Evolutionary conservation across 2,329 filamentous ascomycete genomes (phyloP).

Genomic region (Neoarthrinium moseri): DNA sequence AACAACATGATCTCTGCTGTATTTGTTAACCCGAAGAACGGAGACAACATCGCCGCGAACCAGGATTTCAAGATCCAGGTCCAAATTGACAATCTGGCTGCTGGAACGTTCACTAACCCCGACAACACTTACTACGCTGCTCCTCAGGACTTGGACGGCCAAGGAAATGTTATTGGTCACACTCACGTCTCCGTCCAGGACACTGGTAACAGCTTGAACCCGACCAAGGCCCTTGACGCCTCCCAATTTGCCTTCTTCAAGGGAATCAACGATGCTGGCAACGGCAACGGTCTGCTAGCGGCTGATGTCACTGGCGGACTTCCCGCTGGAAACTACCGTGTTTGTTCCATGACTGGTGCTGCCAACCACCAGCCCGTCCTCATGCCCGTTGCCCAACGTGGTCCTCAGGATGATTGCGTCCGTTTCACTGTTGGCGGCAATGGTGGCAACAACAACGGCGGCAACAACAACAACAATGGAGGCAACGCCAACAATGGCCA

Average conservation of each 20-base stretch:
- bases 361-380: constrained; percentile 66
- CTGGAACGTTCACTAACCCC: constrained; percentile 63
- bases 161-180: constrained; percentile 56
- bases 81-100: constrained; percentile 49
- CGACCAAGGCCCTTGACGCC: constrained; percentile 51
- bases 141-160: constrained; percentile 49
- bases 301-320: constrained; percentile 57
- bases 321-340: constrained; percentile 61
- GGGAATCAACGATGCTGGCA: constrained; percentile 62
- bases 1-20: constrained; percentile 58
- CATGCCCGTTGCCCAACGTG: constrained; percentile 67
- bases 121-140: constrained; percentile 60
- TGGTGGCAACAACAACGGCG: constrained; percentile 16
- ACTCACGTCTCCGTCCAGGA: constrained; percentile 60
- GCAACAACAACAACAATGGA: constrained; percentile 20
- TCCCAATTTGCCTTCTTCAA: constrained; percentile 62
- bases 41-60: constrained; percentile 44
- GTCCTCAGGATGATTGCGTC: constrained; percentile 57
- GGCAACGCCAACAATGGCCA: constrained; percentile 16
- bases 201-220: constrained; percentile 49
- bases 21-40: constrained; percentile 52
- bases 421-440: constrained; percentile 19
- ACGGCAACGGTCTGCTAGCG: constrained; percentile 52
- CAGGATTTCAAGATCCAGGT: constrained; percentile 53
- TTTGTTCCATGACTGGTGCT: constrained; percentile 63